phyloP scores from a whole-genome alignment of 331 rosid species.

The Quercus tomentella region DNA sequence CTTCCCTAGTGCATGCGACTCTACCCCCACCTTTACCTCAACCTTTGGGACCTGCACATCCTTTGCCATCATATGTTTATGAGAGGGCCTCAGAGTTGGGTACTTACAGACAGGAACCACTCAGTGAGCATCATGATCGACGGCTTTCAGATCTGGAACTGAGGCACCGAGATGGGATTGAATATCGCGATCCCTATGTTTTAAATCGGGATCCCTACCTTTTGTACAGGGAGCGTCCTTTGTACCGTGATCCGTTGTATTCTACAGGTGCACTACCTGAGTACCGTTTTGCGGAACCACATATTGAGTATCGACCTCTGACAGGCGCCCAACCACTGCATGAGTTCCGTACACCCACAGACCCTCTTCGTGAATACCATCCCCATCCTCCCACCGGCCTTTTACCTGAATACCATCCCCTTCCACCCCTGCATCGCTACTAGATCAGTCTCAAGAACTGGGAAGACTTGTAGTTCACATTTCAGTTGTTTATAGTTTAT shows the following conservation, averaged over 20 bases:
- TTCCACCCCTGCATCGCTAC: background rate
- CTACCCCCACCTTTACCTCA: background rate
- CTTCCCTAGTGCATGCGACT: background rate
- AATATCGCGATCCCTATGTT: background rate
- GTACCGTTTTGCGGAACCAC: background rate
- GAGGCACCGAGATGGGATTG: background rate
- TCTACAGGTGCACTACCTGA: background rate
- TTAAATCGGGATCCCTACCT: background rate
- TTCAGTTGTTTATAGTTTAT: background rate
- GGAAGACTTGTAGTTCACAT: background rate
- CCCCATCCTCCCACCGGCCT: background rate
- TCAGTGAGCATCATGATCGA: background rate
- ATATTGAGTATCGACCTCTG: background rate
- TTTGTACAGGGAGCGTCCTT: background rate
- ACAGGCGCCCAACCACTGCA: background rate
- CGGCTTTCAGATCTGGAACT: background rate
- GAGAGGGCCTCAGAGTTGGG: background rate
- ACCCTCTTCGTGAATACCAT: background rate
- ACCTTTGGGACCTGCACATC: background rate
- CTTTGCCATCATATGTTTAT: background rate
- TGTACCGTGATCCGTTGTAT: background rate
- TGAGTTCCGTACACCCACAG: background rate
- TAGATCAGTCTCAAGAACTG: background rate
- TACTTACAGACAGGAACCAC: background rate
- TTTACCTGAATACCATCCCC: background rate